Percentiles rank a stretch among this genome's conserved stretches.
phyloP scores from a whole-genome alignment of 192 early-diverging fungal genomes.

The Gamsiella multidivaricata region DNA sequence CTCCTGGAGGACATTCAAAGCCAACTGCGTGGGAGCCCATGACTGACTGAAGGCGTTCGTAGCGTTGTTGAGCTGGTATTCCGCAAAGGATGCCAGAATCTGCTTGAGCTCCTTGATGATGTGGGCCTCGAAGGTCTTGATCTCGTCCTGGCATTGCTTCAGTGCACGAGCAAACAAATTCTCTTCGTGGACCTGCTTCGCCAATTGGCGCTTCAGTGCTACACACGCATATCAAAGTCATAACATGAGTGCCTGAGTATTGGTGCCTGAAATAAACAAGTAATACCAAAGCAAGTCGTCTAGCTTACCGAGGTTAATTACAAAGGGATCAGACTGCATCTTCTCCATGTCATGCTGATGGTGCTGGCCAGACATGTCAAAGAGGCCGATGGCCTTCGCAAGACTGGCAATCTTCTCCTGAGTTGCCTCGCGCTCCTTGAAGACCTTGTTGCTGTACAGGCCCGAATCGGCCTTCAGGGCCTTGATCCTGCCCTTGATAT shows the following conservation, averaged over 20 bases:
- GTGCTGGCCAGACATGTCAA: slow-evolving; percentile 38
- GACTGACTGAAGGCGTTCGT: slow-evolving; percentile 21
- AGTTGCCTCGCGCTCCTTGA: slow-evolving; percentile 56
- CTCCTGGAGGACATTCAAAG: slow-evolving; percentile 49
- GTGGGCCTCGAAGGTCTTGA: slow-evolving; percentile 40
- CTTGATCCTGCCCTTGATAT: slow-evolving; percentile 58
- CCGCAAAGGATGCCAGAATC: slow-evolving; percentile 32
- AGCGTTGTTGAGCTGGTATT: slow-evolving; percentile 30
- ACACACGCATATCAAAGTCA: too few species aligned
- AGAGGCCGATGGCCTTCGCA: slow-evolving; percentile 48
- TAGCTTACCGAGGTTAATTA: slow-evolving; percentile 33
- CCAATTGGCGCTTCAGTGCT: slow-evolving; percentile 39
- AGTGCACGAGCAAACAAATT: slow-evolving; percentile 46
- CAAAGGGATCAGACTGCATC: slow-evolving; percentile 30
- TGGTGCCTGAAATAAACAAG: too few species aligned
- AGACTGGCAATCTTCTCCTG: slow-evolving; percentile 51
- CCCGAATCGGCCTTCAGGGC: slow-evolving; percentile 45
- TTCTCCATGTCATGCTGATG: slow-evolving; percentile 50
- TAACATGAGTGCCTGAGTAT: too few species aligned
- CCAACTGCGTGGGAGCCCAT: slow-evolving; percentile 36
- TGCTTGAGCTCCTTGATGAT: slow-evolving; percentile 45
- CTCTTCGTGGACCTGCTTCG: slow-evolving; percentile 43
- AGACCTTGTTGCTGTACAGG: slow-evolving; percentile 51
- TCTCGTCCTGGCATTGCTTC: slow-evolving; percentile 48
- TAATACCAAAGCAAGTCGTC: background rate